Percentiles rank a stretch among this genome's conserved stretches.
phyloP scores from a whole-genome alignment of 306 rosid species.

The Castanospermum australe region DNA sequence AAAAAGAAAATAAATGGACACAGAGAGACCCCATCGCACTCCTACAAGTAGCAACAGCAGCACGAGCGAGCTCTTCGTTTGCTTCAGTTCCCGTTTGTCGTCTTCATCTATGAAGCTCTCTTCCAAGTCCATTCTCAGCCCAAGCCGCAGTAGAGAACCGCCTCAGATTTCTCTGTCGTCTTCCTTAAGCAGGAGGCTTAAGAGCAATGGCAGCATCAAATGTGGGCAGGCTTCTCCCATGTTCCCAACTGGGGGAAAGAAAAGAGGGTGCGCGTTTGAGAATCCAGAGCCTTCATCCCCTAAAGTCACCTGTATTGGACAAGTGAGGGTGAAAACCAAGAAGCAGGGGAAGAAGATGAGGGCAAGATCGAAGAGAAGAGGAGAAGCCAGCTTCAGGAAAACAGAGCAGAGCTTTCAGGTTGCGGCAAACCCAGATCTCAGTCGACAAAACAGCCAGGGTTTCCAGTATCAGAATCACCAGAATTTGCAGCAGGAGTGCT shows the following conservation, averaged over 20 bases:
- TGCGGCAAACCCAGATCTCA: conserved; percentile 39
- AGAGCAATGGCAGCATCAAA: conserved; percentile 75
- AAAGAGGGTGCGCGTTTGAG: conserved; percentile 63
- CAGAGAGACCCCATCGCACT: conserved; percentile 52
- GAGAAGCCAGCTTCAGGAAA: conserved; percentile 72
- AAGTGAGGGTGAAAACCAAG: conserved; percentile 87
- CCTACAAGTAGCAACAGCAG: conserved; percentile 32
- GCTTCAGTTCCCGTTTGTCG: conserved; percentile 78
- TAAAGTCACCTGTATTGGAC: conserved; percentile 93
- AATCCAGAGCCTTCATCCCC: conserved; percentile 98
- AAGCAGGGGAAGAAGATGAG: conserved; percentile 87
- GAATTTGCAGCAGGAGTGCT: conserved; percentile 47
- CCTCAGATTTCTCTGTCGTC: conserved; percentile 81
- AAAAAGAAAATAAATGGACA: conserved; percentile 33
- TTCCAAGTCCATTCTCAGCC: conserved; percentile 80
- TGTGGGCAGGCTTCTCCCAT: conserved; percentile 92
- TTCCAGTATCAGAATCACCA: conserved; percentile 47
- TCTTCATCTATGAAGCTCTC: conserved; percentile 85
- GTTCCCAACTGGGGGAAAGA: conserved; percentile 77
- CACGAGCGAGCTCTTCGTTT: conserved; percentile 72
- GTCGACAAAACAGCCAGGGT: conserved; percentile 37
- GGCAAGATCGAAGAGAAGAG: conserved; percentile 60
- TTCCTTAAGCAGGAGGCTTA: conserved; percentile 76
- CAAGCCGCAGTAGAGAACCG: conserved; percentile 64
- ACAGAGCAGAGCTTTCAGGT: conserved; percentile 17